Evolutionary conservation across 2,329 filamentous ascomycete species (phyloP).

Genomic region (Cadophora luteo-olivacea): DNA sequence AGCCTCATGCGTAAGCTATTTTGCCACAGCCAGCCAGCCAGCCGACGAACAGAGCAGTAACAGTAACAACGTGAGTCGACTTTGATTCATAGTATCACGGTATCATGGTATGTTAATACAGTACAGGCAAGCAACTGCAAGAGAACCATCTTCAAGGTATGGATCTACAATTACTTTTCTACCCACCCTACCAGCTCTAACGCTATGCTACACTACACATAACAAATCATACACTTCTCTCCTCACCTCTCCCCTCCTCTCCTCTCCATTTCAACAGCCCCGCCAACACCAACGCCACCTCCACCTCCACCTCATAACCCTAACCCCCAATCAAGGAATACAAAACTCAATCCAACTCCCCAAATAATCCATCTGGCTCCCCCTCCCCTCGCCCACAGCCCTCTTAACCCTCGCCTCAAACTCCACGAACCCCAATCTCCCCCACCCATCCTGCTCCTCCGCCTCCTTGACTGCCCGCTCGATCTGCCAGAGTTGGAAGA

Average conservation of each 20-base stretch:
- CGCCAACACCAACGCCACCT: neutral
- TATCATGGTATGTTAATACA: too few species aligned
- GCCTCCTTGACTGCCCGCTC: constrained; percentile 58
- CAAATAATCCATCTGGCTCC: constrained; percentile 76
- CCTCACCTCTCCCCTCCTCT: neutral
- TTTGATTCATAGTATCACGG: too few species aligned
- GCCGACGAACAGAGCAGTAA: too few species aligned
- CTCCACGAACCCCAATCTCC: constrained; percentile 77
- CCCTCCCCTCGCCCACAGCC: constrained; percentile 55
- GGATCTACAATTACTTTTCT: neutral
- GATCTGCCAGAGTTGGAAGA: constrained; percentile 37
- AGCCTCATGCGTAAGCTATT: too few species aligned
- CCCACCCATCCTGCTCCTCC: constrained; percentile 76
- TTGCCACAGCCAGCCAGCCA: too few species aligned
- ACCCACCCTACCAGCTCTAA: neutral
- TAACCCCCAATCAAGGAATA: constrained; percentile 55
- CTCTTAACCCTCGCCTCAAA: constrained; percentile 78
- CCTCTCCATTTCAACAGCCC: neutral
- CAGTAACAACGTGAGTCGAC: too few species aligned
- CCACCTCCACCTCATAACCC: too few species aligned
- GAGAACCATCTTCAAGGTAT: neutral
- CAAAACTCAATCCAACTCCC: constrained; percentile 90
- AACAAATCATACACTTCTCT: neutral
- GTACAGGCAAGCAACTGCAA: too few species aligned
- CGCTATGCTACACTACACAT: constrained; percentile 7